Evolutionary conservation across 2,329 filamentous ascomycete species (phyloP).

Genomic region (Xylariales sp.): DNA sequence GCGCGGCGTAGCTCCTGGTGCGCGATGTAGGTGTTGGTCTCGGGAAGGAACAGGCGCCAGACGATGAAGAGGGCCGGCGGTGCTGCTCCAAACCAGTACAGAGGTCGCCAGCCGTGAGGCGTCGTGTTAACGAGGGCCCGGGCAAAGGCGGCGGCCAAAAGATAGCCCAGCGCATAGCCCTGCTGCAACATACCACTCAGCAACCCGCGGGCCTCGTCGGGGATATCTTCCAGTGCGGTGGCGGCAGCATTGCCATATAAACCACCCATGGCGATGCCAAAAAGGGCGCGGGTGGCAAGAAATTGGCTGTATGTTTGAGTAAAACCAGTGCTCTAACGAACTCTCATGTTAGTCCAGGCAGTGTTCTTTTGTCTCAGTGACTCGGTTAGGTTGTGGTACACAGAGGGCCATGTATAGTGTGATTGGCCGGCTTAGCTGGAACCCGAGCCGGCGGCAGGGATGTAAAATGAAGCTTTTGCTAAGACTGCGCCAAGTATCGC

Average conservation of each 20-base stretch:
- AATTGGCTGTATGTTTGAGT: constrained; percentile 76
- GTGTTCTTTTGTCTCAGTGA: neutral
- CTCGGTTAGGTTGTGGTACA: neutral
- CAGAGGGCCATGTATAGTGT: neutral
- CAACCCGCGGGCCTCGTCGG: constrained; percentile 74
- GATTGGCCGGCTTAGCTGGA: neutral
- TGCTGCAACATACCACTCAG: constrained; percentile 83
- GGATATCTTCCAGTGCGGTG: constrained; percentile 81
- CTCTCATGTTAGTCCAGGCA: constrained; percentile 18
- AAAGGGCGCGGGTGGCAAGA: constrained; percentile 78
- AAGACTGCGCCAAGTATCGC: constrained; percentile 43
- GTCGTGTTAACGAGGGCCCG: constrained; percentile 80
- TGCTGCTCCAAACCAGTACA: constrained; percentile 90
- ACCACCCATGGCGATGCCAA: constrained; percentile 86
- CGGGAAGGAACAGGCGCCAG: constrained; percentile 80
- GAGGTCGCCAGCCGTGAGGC: constrained; percentile 80
- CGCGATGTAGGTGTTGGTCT: constrained; percentile 79
- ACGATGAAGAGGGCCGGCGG: constrained; percentile 84
- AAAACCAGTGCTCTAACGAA: constrained; percentile 71
- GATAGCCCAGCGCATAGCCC: constrained; percentile 76
- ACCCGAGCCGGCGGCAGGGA: constrained; percentile 13
- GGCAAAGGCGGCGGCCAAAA: constrained; percentile 68
- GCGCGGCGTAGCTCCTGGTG: constrained; percentile 71
- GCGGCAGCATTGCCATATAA: constrained; percentile 82
- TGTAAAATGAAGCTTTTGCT: constrained; percentile 45